Evolutionary conservation across 257 asterid species (phyloP), one percentile per base, ranked within the genome.

Genomic region (Avicennia marina): DNA sequence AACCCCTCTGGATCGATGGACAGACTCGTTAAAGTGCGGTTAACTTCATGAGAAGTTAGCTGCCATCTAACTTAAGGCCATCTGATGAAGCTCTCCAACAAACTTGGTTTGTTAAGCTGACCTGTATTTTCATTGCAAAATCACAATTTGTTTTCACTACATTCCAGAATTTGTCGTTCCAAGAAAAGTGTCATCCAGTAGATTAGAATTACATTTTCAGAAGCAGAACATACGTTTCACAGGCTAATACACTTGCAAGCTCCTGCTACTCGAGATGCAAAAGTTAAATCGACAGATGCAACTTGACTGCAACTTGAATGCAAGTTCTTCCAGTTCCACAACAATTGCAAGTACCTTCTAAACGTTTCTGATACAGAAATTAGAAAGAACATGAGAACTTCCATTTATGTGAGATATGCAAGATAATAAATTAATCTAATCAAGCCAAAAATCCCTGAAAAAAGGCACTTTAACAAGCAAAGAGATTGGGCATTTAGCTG

Each of bases 361-460:
- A n/a, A n/a, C n/a, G 24, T 17, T 44, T 42, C 79, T 65, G 73
- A 15, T 51, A 32, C 57, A 68, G 29, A 64, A 62, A 63, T 42
- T 15, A 54, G 60, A 65, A 4, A 9, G 11, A 2, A 16, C 21
- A 50, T 38, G 39, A 47, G 53, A 64, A 18, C 57, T 51, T n/a
- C n/a, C n/a, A n/a, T n/a, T n/a, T n/a, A n/a, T n/a, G n/a, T n/a
- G n/a, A n/a, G n/a, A n/a, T n/a, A n/a, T n/a, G n/a, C n/a, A n/a
- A n/a, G n/a, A n/a, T n/a, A n/a, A n/a, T n/a, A n/a, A n/a, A n/a
- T n/a, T n/a, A n/a, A n/a, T n/a, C n/a, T n/a, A n/a, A n/a, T n/a
- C n/a, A n/a, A n/a, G n/a, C n/a, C n/a, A n/a, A n/a, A n/a, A 39
- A 36, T 20, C 60, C 29, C 2, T 32, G 48, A 31, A 2, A 17